These are phyloP conservation scores for Barnettozyma vustinii DNA, from an alignment of 805 yeast species.

Conservation along the genomic window DNA sequence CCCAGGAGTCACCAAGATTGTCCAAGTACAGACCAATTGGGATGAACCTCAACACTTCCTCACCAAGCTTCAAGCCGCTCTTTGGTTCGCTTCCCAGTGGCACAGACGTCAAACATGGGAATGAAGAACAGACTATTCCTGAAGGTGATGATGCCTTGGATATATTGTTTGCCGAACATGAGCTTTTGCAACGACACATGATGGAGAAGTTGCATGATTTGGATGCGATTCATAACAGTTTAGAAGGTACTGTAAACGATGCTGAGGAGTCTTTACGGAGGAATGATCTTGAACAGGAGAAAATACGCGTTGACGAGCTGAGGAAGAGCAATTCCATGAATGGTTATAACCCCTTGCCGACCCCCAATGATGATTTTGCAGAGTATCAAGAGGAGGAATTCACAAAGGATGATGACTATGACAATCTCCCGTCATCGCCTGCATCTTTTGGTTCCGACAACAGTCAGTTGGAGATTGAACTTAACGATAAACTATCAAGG, in stretches of 20 bases:
- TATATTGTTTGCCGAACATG: background rate
- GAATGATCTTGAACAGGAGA: background rate
- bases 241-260: background rate
- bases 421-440: slow-evolving; percentile 21
- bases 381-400: background rate
- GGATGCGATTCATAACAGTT: background rate
- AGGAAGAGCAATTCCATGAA: background rate
- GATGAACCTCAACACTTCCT: background rate
- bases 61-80: slow-evolving; percentile 1
- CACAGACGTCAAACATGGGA: background rate
- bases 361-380: slow-evolving; percentile 15
- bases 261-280: background rate
- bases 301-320: background rate
- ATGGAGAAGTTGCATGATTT: background rate
- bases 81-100: background rate
- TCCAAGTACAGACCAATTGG: slow-evolving; percentile 2
- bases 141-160: background rate
- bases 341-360: slow-evolving; percentile 11
- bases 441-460: slow-evolving; percentile 14
- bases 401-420: background rate
- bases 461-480: slow-evolving; percentile 19
- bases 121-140: background rate
- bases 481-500: slow-evolving; percentile 13
- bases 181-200: background rate
- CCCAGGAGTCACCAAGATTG: background rate